Conservation (phyloP, 305 asterid species). For the Stenogyne calaminthoides region DNA sequence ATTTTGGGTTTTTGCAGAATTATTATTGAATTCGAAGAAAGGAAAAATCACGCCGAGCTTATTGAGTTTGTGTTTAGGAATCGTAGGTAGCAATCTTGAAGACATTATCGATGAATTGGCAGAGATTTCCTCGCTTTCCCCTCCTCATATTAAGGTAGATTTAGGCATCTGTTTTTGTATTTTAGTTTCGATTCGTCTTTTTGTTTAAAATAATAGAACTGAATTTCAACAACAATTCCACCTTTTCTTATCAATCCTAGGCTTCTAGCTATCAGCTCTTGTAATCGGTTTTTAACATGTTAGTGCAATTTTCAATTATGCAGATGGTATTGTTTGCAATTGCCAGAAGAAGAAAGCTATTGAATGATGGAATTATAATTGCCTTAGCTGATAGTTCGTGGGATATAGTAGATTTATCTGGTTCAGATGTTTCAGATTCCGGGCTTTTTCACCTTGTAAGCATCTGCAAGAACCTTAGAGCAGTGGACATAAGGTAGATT, state of each 20-base stretch:
- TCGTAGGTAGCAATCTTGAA: constrained; percentile 79
- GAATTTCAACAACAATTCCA: background rate
- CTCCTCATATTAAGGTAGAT: constrained; percentile 67
- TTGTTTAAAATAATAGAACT: background rate
- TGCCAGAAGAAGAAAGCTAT: constrained; percentile 78
- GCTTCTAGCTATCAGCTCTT: background rate
- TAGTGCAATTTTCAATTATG: background rate
- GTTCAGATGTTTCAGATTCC: constrained; percentile 74
- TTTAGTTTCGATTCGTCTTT: background rate
- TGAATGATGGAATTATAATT: constrained; percentile 65
- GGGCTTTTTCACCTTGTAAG: constrained; percentile 59
- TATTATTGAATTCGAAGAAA: constrained; percentile 36
- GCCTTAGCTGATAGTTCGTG: constrained; percentile 82
- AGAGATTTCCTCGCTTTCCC: constrained; percentile 60
- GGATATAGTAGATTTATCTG: constrained; percentile 78
- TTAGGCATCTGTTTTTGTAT: background rate
- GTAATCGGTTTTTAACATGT: background rate
- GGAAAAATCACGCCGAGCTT: constrained; percentile 65
- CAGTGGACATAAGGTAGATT: constrained; percentile 79
- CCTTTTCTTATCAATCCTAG: background rate
- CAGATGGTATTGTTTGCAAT: constrained; percentile 82
- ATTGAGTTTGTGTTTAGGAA: constrained; percentile 81
- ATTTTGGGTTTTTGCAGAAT: constrained; percentile 44
- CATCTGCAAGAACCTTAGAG: constrained; percentile 60
- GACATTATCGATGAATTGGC: constrained; percentile 79